Conservation (phyloP, 2,329 filamentous ascomycete species). For the Tolypocladium endophyticum region DNA sequence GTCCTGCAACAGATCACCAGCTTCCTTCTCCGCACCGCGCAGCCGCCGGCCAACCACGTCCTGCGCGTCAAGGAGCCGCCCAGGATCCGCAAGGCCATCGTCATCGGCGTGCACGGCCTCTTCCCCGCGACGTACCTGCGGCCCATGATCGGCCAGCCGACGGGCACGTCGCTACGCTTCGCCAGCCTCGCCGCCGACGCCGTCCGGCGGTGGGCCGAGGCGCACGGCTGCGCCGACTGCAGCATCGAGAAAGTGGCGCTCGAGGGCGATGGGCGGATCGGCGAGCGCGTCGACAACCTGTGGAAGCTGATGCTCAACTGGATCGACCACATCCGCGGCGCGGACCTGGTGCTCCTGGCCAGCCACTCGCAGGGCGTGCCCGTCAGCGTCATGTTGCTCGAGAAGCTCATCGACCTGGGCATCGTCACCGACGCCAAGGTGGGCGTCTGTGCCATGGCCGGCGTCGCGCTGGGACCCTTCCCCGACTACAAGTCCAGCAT, state of each 20-base stretch:
- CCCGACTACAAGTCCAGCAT: slow-evolving; percentile 83
- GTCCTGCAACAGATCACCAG: slow-evolving; percentile 56
- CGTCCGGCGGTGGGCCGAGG: slow-evolving; percentile 72
- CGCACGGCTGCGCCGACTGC: slow-evolving; percentile 59
- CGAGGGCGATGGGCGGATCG: slow-evolving; percentile 88
- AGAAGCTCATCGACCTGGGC: slow-evolving; percentile 84
- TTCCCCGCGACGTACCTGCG: slow-evolving; percentile 82
- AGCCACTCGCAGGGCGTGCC: slow-evolving; percentile 95
- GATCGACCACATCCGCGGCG: slow-evolving; percentile 79
- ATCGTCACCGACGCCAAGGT: slow-evolving; percentile 68
- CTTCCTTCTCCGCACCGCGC: slow-evolving; percentile 44
- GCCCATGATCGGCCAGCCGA: slow-evolving; percentile 88
- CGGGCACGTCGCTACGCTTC: slow-evolving; percentile 89
- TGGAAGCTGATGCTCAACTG: slow-evolving; percentile 94
- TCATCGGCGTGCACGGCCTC: slow-evolving; percentile 89
- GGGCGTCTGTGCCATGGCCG: slow-evolving; percentile 81
- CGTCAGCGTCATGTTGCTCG: slow-evolving; percentile 82
- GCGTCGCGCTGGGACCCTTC: slow-evolving; percentile 88
- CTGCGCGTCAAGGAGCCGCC: slow-evolving; percentile 58
- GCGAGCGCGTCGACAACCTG: slow-evolving; percentile 78
- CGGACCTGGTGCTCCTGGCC: slow-evolving; percentile 84
- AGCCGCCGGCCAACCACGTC: slow-evolving; percentile 57
- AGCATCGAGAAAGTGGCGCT: slow-evolving; percentile 91
- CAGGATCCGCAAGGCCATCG: slow-evolving; percentile 73
- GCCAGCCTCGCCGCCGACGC: slow-evolving; percentile 77